Evolutionary conservation across 2,329 filamentous ascomycete genomes (phyloP), one percentile per base, ranked within the genome.

Genomic region (Penicillium fuscoglaucum): DNA sequence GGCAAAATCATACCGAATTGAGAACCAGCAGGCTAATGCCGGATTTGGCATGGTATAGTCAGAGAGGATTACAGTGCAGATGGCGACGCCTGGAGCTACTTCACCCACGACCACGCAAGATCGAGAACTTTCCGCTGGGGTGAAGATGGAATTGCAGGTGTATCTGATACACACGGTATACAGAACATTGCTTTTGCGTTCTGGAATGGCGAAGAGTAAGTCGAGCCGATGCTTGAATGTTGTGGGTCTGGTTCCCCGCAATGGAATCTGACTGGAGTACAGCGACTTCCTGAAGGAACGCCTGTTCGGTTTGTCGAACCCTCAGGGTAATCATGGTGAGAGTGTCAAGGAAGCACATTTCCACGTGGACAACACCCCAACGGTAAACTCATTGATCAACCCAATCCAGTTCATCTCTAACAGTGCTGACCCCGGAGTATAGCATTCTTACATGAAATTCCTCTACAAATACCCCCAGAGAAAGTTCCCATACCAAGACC

Each of bases 361-460:
- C 71, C 93, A 98, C 76, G 79, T 97, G 58, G 93, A 98, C 77
- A 98, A 98, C 74, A 96, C 91, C 29, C 93, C 93, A 58, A 86
- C 85, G 56, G 83, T 84, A 74, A 61, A 75, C 69, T 19, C 17
- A 46, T 24, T 15, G 13, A 15, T 39, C 6, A 21, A 15, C 19
- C 44, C 48, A 35, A 45, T 35, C 4, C 19, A 29, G 12, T 21
- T 35, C 8, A 6, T 7, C 13, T 29, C 19, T 1, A 15, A 2
- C 10, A 7, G 19, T 33, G 26, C 50, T 66, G 35, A 66, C 49
- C 17, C 17, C 21, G 19, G 17, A 58, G 15, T 59, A 31, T 74
- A 93, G 90, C 93, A 97, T 77, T 96, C 93, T 29, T 98, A 98
- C 81, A 98, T 98, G 93, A 98, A 98, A 76, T 96, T 88, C 72